Conservation (phyloP, 2,329 filamentous ascomycete species). For the Hypoxylon sp. region DNA sequence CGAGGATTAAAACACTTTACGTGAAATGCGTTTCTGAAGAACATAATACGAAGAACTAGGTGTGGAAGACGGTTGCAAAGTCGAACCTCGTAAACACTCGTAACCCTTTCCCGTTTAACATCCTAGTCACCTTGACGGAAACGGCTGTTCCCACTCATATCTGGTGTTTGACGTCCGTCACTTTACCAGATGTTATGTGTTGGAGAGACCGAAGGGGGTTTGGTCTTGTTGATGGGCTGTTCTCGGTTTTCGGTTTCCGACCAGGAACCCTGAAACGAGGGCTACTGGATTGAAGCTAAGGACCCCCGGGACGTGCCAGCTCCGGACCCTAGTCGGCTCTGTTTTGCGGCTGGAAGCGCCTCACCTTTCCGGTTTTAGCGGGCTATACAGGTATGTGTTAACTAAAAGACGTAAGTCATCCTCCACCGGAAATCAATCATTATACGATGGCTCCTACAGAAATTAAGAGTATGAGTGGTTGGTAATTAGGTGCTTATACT, state of each 20-base stretch:
- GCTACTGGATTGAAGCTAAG: slow-evolving; percentile 45
- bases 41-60: slow-evolving; percentile 4
- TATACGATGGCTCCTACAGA: slow-evolving; percentile 6
- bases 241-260: slow-evolving; percentile 46
- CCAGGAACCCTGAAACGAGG: slow-evolving; percentile 51
- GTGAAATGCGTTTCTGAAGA: slow-evolving; percentile 25
- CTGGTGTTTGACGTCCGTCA: slow-evolving; percentile 39
- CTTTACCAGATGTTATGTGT: slow-evolving; percentile 26
- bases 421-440: slow-evolving; percentile 17
- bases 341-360: slow-evolving; percentile 42
- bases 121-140: slow-evolving; percentile 25
- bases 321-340: slow-evolving; percentile 47
- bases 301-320: slow-evolving; percentile 50
- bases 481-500: background rate
- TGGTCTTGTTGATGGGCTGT: slow-evolving; percentile 33
- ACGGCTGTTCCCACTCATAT: slow-evolving; percentile 27
- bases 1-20: slow-evolving; percentile 38
- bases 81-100: slow-evolving; percentile 36
- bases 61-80: slow-evolving; percentile 15
- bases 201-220: slow-evolving; percentile 39
- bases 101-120: slow-evolving; percentile 37
- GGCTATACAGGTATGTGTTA: background rate
- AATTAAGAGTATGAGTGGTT: slow-evolving; percentile 1
- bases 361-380: slow-evolving; percentile 45
- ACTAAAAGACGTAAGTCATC: slow-evolving; percentile 7